Evolutionary conservation across 768 basidiomycete species (phyloP), one percentile per base, ranked within the genome.

Genomic region (Lactarius tabidus): DNA sequence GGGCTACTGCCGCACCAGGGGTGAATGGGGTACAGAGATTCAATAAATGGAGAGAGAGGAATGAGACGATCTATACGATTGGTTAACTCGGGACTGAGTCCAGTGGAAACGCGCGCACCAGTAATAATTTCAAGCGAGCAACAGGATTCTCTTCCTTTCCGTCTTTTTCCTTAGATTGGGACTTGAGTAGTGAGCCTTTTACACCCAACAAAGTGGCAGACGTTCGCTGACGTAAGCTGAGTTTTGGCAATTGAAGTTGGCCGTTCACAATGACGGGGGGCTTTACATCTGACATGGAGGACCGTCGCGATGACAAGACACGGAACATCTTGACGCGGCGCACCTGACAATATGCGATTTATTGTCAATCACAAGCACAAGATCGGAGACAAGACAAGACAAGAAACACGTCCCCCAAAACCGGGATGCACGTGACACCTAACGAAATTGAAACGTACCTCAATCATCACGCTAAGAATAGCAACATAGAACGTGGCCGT

Each of bases 11-110:
- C n/a, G 59, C 14, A 57, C 82, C 80, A 36, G 86, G 82, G 0
- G 95, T 89, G 57, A 99, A 84, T 0, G 97, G 95, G 0, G 95
- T 91, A 74, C 89, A 90, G 64, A 98, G 84, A 79, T 98, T 98
- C 67, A 97, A 83, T 61, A 95, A 85, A 70, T 99, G 97, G 2
- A 99, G 78, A 0, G 87, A 87, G 69, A 96, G 81, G 84, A 98
- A 99, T 3, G 95, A 88, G 20, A 88, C 87, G 70, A 99, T 93
- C 87, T 89, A 67, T 15, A 55, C 6, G 56, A 62, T 9, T 33
- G 38, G 8, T 61, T 28, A 63, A 29, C 12, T 54, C 12, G 29
- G 63, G 43, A 59, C 26, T 39, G 65, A 55, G 65, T 43, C 29
- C 61, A 8, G 41, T n/a, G 23, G 52, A 45, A 57, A 57, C 54